Evolutionary conservation across 2,329 filamentous ascomycete species (phyloP).

Genomic region (Alternaria burnsii): DNA sequence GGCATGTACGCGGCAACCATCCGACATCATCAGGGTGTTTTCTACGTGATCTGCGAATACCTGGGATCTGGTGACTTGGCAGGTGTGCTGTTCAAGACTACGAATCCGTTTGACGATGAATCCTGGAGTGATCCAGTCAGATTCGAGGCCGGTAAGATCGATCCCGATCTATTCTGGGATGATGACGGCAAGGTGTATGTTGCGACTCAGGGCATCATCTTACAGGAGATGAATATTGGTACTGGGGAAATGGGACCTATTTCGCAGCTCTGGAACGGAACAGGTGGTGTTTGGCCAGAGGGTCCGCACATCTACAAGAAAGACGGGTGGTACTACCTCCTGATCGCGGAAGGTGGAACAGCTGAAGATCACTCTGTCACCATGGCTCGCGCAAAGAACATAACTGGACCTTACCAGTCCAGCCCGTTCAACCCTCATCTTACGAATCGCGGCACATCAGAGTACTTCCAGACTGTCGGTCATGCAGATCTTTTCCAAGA

Average conservation of each 20-base stretch:
- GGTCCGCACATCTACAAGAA: slow-evolving; percentile 52
- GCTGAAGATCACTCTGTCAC: slow-evolving; percentile 44
- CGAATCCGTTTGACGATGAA: slow-evolving; percentile 22
- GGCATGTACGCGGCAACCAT: slow-evolving; percentile 37
- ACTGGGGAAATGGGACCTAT: slow-evolving; percentile 40
- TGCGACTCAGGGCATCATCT: slow-evolving; percentile 26
- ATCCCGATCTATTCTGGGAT: slow-evolving; percentile 66
- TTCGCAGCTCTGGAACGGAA: slow-evolving; percentile 34
- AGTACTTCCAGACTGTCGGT: slow-evolving; percentile 48
- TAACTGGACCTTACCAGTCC: slow-evolving; percentile 48
- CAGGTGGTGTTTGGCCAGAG: slow-evolving; percentile 38
- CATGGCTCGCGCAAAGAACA: slow-evolving; percentile 46
- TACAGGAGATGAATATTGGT: slow-evolving; percentile 43
- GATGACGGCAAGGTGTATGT: slow-evolving; percentile 63
- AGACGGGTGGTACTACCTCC: slow-evolving; percentile 45
- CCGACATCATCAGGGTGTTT: slow-evolving; percentile 30
- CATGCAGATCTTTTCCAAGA: slow-evolving; percentile 44
- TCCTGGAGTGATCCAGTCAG: slow-evolving; percentile 29
- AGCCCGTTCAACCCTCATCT: slow-evolving; percentile 45
- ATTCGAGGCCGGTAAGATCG: slow-evolving; percentile 44
- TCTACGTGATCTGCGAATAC: slow-evolving; percentile 34
- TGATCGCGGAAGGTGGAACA: slow-evolving; percentile 49
- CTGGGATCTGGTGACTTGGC: slow-evolving; percentile 4
- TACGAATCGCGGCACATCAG: slow-evolving; percentile 40
- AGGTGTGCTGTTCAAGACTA: slow-evolving; percentile 25